Evolutionary conservation across 805 yeast species (phyloP), one percentile per base, ranked within the genome.

Genomic region (Pichia kluyveri): DNA sequence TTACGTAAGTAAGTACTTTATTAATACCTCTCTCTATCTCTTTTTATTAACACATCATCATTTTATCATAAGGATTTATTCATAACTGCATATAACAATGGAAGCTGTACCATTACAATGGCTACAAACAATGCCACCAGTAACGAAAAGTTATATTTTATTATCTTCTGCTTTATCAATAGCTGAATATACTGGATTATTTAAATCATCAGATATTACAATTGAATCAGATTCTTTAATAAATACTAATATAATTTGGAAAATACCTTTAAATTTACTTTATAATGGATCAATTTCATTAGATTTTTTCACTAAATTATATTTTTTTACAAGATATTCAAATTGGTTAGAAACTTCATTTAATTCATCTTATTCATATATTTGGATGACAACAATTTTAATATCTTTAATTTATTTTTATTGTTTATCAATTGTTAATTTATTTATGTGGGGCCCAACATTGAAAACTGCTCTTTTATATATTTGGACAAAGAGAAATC

Each of bases 401-500:
- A 51, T 65, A 26, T 36, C 55, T 5, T 46, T 61, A 15, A 52
- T 71, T n/a, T 40, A 70, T 36, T 39, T 64, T 12, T 67, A 66
- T 47, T 56, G 69, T n/a, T 51, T 32, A 1, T 54, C 55, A 37
- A 43, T 59, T 11, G 55, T 59, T 34, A 58, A 65, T 27, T 43
- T 70, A 17, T 57, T 60, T 28, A 54, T 70, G 42, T 52, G 71
- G 28, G 77, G 79, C 4, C 59, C 66, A 2, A 58, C 67, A 18
- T 60, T 79, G 28, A 60, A 60, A 38, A 66, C 63, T 30, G 56
- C 63, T 8, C 51, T 77, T 40, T 56, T 70, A 9, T 77, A 73
- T 53, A 60, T 77, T 30, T 70, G 77, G 71, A 67, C 79, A 4
- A 64, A 77, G 30, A 67, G 71, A 18, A 67, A 70, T 49, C 76